A percentile compares a stretch with the other conserved stretches of the same genome.
These are phyloP conservation scores for Aurantiochytrium sp. DNA, from an alignment of 108 stramenopile genomes.

Conservation along the genomic window DNA sequence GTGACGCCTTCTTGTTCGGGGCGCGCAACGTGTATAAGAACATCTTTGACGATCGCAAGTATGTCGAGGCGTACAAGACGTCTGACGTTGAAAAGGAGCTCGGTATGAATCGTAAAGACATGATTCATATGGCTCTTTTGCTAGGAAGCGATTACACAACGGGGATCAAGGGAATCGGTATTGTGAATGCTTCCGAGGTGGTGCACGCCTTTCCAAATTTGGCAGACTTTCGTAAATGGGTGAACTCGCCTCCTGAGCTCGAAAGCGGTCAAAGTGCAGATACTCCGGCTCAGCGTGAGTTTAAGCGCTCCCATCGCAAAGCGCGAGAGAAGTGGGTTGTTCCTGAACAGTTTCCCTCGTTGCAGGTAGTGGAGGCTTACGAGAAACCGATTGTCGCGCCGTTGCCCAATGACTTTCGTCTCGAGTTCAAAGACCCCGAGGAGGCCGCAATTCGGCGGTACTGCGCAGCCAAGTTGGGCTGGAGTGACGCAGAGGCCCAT, in stretches of 20 bases:
- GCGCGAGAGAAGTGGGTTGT: not conserved
- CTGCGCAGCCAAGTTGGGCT: not conserved
- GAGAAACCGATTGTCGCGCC: constrained; percentile 5
- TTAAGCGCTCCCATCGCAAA: not conserved
- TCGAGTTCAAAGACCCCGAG: constrained; percentile 31
- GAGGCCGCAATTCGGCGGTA: not conserved
- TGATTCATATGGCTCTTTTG: constrained; percentile 84
- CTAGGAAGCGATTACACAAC: constrained; percentile 95
- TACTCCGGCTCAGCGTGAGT: not conserved
- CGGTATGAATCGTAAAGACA: constrained; percentile 63
- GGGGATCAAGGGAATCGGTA: constrained; percentile 92
- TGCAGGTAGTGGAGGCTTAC: not conserved
- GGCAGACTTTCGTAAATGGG: constrained; percentile 66
- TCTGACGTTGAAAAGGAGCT: constrained; percentile 73
- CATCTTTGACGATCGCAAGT: constrained; percentile 89
- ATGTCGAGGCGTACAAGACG: constrained; percentile 81
- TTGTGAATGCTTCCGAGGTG: constrained; percentile 98
- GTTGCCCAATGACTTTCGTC: not conserved
- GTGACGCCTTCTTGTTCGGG: constrained; percentile 94
- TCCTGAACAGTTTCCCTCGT: not conserved
- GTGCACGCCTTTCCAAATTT: constrained; percentile 72
- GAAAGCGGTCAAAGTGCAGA: too few relatives aligned
- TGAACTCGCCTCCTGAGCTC: constrained; percentile 39
- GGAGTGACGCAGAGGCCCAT: not conserved
- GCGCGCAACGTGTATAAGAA: constrained; percentile 81